Conservation (phyloP, 495 filamentous ascomycete species). For the Pyronema domesticum region DNA sequence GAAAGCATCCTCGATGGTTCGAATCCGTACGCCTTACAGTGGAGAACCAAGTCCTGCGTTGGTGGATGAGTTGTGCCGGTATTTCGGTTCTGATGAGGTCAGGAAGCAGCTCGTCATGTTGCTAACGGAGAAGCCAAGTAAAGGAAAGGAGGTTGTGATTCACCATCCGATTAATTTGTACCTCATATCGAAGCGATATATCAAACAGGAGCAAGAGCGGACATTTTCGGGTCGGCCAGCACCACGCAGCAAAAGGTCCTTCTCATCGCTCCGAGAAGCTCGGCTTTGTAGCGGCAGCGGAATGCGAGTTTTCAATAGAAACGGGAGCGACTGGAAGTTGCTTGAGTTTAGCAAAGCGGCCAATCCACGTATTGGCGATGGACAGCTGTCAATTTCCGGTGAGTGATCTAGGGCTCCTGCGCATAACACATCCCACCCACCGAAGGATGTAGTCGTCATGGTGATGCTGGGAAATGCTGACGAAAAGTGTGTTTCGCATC, state of each 20-base stretch:
- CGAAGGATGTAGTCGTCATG: not conserved
- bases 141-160: not conserved
- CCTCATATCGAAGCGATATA: not conserved
- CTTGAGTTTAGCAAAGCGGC: not conserved
- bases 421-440: not conserved
- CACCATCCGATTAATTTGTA: not conserved
- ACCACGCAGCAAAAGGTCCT: not conserved
- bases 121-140: not conserved
- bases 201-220: not conserved
- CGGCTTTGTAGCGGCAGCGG: not conserved
- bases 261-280: not conserved
- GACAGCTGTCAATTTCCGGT: not conserved
- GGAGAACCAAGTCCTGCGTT: not conserved
- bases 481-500: not conserved
- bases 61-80: not conserved
- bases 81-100: not conserved
- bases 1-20: not conserved
- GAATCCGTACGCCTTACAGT: not conserved
- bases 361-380: not conserved
- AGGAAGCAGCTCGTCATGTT: not conserved
- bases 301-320: not conserved
- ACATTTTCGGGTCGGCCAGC: not conserved
- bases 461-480: not conserved
- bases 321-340: constrained; percentile 1
- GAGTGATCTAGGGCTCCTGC: not conserved